Conservation (phyloP, 1,284 basidiomycete genomes). For the Moesziomyces antarcticus region DNA sequence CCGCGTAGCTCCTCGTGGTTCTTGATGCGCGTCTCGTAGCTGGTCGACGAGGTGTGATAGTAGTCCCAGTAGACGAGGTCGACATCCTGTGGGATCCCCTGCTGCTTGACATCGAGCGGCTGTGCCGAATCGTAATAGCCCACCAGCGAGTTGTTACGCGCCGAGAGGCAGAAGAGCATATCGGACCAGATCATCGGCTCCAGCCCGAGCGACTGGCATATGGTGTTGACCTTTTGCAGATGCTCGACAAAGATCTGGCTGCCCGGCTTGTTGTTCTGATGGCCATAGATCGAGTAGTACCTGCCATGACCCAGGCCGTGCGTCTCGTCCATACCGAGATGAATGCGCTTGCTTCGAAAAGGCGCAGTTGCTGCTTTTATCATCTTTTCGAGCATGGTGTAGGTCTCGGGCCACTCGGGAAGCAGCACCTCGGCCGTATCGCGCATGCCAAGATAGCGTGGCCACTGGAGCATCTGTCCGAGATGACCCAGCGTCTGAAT, state of each 20-base stretch:
- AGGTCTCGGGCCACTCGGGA: conserved; percentile 65
- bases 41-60: conserved; percentile 60
- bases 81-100: conserved; percentile 62
- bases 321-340: conserved; percentile 59
- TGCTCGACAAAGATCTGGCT: conserved; percentile 57
- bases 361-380: conserved; percentile 59
- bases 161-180: conserved; percentile 68
- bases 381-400: conserved; percentile 66
- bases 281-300: conserved; percentile 65
- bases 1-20: conserved; percentile 64
- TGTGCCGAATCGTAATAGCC: conserved; percentile 66
- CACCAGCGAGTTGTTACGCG: conserved; percentile 66
- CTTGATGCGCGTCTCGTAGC: conserved; percentile 65
- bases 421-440: conserved; percentile 69
- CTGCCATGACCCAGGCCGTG: conserved; percentile 68
- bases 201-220: conserved; percentile 56
- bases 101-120: conserved; percentile 30
- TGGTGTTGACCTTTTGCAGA: conserved; percentile 64
- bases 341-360: conserved; percentile 64
- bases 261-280: conserved; percentile 63
- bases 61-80: conserved; percentile 66
- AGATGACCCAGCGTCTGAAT: conserved; percentile 69
- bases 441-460: conserved; percentile 63
- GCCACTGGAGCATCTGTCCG: conserved; percentile 69
- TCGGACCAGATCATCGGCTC: conserved; percentile 68